These are phyloP conservation scores for Sordariomycetes sp. DNA, from an alignment of 2,329 filamentous ascomycete genomes.

Conservation along the genomic window DNA sequence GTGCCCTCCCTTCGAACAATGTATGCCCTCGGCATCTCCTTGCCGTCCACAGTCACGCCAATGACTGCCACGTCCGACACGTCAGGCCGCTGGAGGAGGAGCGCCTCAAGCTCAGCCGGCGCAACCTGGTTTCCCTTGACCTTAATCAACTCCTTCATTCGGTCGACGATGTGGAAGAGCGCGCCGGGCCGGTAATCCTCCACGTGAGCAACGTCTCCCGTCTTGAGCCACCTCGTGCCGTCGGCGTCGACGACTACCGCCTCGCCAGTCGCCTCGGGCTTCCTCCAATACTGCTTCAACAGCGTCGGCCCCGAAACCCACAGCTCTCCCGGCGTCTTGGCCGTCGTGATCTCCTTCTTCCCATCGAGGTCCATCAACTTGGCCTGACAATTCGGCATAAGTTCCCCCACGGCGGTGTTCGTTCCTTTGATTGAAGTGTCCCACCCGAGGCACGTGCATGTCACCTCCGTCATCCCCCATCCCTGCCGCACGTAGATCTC, in stretches of 20 bases:
- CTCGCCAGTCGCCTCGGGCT: conserved; percentile 53
- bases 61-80: conserved; percentile 57
- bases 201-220: conserved; percentile 63
- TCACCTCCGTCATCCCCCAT: conserved; percentile 82
- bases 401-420: conserved; percentile 47
- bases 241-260: conserved; percentile 35
- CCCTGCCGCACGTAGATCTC: conserved; percentile 46
- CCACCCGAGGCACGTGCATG: conserved; percentile 60
- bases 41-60: conserved; percentile 41
- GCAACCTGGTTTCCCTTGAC: conserved; percentile 50
- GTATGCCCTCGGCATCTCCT: conserved; percentile 54
- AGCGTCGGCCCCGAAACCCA: conserved; percentile 64
- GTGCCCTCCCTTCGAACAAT: conserved; percentile 49
- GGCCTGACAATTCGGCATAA: conserved; percentile 58
- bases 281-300: conserved; percentile 69
- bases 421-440: conserved; percentile 27
- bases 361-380: conserved; percentile 53
- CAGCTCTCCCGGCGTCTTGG: conserved; percentile 55
- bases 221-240: conserved; percentile 57
- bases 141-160: conserved; percentile 57
- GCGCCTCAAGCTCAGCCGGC: conserved; percentile 35
- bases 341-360: conserved; percentile 33
- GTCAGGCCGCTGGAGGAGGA: conserved; percentile 23
- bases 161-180: conserved; percentile 56
- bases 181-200: conserved; percentile 38